Evolutionary conservation across 495 filamentous ascomycete species (phyloP).

Genomic region (Penicillium soppii): DNA sequence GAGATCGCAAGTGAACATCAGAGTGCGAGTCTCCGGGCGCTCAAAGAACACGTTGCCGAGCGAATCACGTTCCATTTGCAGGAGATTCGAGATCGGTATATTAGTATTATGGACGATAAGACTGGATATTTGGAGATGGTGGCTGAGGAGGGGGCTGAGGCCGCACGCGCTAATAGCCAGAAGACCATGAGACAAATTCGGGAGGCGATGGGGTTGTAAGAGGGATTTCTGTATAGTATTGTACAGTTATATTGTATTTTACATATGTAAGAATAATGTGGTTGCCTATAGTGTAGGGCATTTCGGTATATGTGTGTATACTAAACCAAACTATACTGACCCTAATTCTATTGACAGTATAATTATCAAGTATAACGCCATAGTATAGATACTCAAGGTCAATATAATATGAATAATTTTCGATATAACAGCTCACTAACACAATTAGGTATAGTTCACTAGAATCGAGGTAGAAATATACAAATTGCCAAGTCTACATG

Average conservation of each 20-base stretch:
- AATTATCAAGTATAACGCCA: too few species aligned
- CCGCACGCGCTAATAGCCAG: constrained; percentile 63
- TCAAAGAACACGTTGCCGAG: constrained; percentile 65
- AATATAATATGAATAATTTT: too few species aligned
- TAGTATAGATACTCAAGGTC: too few species aligned
- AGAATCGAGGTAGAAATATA: too few species aligned
- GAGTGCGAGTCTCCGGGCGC: constrained; percentile 50
- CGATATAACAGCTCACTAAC: too few species aligned
- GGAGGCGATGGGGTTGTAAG: constrained; percentile 59
- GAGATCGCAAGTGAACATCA: constrained; percentile 56
- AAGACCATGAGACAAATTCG: constrained; percentile 66
- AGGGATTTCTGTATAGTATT: neutral
- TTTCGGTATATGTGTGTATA: too few species aligned
- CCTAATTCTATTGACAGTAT: too few species aligned
- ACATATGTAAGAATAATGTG: too few species aligned
- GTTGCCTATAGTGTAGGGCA: too few species aligned
- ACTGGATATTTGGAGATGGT: constrained; percentile 58
- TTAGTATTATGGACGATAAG: constrained; percentile 46
- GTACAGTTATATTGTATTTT: neutral
- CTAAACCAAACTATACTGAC: too few species aligned
- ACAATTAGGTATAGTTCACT: too few species aligned
- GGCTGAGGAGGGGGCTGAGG: constrained; percentile 56
- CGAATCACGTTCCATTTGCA: constrained; percentile 54
- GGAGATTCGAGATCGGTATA: constrained; percentile 62
- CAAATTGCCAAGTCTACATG: too few species aligned